These are phyloP conservation scores for Solanum clarkiae DNA, from an alignment of 257 asterid genomes.

Conservation along the genomic window DNA sequence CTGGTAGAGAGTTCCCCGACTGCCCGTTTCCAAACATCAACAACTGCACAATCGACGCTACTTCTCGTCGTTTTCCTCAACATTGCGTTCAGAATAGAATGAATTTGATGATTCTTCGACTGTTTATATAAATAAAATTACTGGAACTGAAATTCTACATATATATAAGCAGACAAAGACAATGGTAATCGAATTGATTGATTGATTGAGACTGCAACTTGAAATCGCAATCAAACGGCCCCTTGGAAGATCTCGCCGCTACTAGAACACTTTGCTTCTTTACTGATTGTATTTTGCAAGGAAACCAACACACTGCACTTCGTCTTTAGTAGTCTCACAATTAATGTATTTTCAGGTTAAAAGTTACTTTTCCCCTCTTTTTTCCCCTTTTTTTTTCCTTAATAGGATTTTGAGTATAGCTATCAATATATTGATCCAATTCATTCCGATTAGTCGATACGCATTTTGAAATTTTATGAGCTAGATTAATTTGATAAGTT, in stretches of 20 bases:
- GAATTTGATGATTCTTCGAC: not conserved
- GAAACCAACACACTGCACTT: not conserved
- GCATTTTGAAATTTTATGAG: too few species aligned
- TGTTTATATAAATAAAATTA: not conserved
- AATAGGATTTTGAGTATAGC: not conserved
- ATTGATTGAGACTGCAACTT: not conserved
- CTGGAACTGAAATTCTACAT: not conserved
- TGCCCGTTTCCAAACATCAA: slow-evolving; percentile 71
- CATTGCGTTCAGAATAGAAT: not conserved
- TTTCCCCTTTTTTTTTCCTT: not conserved
- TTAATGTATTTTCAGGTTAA: not conserved
- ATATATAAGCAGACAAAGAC: not conserved
- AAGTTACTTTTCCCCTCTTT: not conserved
- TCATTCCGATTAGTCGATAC: too few species aligned
- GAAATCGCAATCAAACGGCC: not conserved
- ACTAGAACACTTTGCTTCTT: not conserved
- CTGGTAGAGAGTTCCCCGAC: slow-evolving; percentile 60
- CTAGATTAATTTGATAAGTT: too few species aligned
- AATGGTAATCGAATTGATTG: not conserved
- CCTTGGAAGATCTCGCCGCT: not conserved
- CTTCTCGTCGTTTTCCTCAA: slow-evolving; percentile 32
- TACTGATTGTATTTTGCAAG: not conserved
- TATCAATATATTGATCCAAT: too few species aligned
- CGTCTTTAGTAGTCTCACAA: not conserved
- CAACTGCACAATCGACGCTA: slow-evolving; percentile 35